phyloP scores from a whole-genome alignment of 495 filamentous ascomycete species.

The Aspergillus olivimuriae region DNA sequence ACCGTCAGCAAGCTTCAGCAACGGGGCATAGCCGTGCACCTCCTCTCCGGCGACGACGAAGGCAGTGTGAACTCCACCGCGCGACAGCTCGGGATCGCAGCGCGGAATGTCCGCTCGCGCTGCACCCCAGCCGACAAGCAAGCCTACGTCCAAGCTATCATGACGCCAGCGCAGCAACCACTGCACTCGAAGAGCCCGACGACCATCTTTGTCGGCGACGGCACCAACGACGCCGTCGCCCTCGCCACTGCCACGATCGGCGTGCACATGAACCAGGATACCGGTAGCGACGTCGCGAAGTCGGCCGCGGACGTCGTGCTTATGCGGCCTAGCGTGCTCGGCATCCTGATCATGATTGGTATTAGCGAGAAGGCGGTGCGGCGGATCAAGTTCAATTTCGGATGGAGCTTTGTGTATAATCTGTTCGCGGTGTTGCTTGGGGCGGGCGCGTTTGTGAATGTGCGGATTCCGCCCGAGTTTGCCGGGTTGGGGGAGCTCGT shows the following conservation, averaged over 20 bases:
- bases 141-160: constrained; percentile 47
- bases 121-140: constrained; percentile 59
- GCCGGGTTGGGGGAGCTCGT: constrained; percentile 73
- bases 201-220: constrained; percentile 69
- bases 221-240: constrained; percentile 73
- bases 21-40: constrained; percentile 52
- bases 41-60: constrained; percentile 67
- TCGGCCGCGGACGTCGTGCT: constrained; percentile 67
- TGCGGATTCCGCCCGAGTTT: constrained; percentile 63
- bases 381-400: constrained; percentile 65
- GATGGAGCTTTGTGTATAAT: constrained; percentile 71
- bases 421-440: constrained; percentile 63
- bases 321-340: constrained; percentile 48
- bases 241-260: constrained; percentile 66
- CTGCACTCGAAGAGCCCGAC: constrained; percentile 20
- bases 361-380: constrained; percentile 47
- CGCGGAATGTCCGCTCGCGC: constrained; percentile 37
- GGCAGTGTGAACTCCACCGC: too few species aligned
- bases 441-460: constrained; percentile 59
- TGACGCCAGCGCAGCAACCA: constrained; percentile 53
- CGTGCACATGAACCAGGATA: constrained; percentile 55
- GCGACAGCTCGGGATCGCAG: constrained; percentile 50
- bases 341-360: constrained; percentile 54
- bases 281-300: constrained; percentile 59
- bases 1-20: constrained; percentile 45